These are phyloP conservation scores for Parastagonospora avenae DNA, from an alignment of 2,329 filamentous ascomycete species.

Conservation along the genomic window DNA sequence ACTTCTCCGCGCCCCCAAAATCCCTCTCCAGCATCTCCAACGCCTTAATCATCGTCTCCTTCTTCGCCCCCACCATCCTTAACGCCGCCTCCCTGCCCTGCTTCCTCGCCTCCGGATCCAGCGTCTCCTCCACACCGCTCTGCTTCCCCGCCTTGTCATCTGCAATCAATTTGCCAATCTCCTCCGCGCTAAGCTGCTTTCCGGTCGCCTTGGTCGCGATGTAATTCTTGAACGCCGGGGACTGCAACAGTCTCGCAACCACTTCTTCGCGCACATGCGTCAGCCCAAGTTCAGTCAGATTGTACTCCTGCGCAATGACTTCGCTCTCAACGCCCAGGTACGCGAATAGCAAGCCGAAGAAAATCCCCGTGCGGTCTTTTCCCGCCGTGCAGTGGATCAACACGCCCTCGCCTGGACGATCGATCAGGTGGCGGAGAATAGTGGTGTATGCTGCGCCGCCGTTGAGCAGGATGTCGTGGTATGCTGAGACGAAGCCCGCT, in stretches of 20 bases:
- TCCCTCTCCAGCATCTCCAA: slow-evolving; percentile 61
- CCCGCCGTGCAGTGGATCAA: slow-evolving; percentile 77
- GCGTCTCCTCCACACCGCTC: slow-evolving; percentile 44
- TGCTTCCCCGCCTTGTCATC: slow-evolving; percentile 34
- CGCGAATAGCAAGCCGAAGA: slow-evolving; percentile 68
- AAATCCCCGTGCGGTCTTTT: slow-evolving; percentile 76
- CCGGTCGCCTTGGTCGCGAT: slow-evolving; percentile 17
- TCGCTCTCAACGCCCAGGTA: slow-evolving; percentile 67
- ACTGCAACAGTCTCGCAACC: slow-evolving; percentile 56
- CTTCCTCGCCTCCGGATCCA: slow-evolving; percentile 37
- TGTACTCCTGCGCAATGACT: slow-evolving; percentile 68
- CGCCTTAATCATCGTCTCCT: slow-evolving; percentile 58
- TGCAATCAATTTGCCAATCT: slow-evolving; percentile 53
- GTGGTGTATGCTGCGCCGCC: slow-evolving; percentile 60
- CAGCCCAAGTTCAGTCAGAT: slow-evolving; percentile 68
- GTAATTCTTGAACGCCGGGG: slow-evolving; percentile 32
- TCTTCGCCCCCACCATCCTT: slow-evolving; percentile 47
- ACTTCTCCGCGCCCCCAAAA: slow-evolving; percentile 69
- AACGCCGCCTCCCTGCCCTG: slow-evolving; percentile 32
- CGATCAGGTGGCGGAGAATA: slow-evolving; percentile 65
- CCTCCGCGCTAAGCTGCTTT: slow-evolving; percentile 49
- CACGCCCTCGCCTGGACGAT: slow-evolving; percentile 54
- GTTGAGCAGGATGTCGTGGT: slow-evolving; percentile 63
- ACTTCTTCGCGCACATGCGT: slow-evolving; percentile 51
- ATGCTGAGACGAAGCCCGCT: slow-evolving; percentile 68